Conservation (phyloP, 129 eudicot species). For the Lactuca saligna region DNA sequence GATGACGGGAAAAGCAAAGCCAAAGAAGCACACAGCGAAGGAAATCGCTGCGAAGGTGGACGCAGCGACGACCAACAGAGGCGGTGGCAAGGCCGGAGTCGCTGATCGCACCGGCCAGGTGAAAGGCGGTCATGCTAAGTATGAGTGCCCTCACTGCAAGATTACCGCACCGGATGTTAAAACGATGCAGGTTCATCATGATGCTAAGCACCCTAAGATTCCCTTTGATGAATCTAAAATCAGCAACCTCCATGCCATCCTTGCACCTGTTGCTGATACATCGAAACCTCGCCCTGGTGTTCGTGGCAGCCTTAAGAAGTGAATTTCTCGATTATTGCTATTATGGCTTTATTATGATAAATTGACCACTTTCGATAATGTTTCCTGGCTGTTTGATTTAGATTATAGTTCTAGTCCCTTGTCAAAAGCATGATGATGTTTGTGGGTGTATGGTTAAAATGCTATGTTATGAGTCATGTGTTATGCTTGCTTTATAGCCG, state of each 20-base stretch:
- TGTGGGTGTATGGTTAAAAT: not conserved
- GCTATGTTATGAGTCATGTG: not conserved
- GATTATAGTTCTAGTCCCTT: not conserved
- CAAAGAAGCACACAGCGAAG: slow-evolving; percentile 76
- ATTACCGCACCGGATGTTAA: slow-evolving; percentile 81
- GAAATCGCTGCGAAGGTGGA: slow-evolving; percentile 61
- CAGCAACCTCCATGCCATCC: slow-evolving; percentile 61
- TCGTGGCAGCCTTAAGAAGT: slow-evolving; percentile 91
- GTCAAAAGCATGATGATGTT: slow-evolving; percentile 10
- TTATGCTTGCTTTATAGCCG: slow-evolving; percentile 6
- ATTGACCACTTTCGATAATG: not conserved
- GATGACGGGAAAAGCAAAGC: slow-evolving; percentile 75
- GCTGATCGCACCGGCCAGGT: slow-evolving; percentile 70
- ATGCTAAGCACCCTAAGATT: slow-evolving; percentile 78
- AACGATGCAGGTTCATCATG: slow-evolving; percentile 97
- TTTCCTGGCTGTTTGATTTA: not conserved
- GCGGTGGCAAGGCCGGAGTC: slow-evolving; percentile 89
- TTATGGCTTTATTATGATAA: not conserved
- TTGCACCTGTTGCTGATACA: slow-evolving; percentile 20
- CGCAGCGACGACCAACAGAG: slow-evolving; percentile 75
- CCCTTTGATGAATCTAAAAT: slow-evolving; percentile 79
- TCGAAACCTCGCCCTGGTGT: slow-evolving; percentile 58
- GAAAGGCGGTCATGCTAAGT: slow-evolving; percentile 92
- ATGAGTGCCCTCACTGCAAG: slow-evolving; percentile 87
- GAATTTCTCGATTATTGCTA: slow-evolving; percentile 12